Conservation (phyloP, 1,284 basidiomycete genomes). For the Limonomyces culmigenus region DNA sequence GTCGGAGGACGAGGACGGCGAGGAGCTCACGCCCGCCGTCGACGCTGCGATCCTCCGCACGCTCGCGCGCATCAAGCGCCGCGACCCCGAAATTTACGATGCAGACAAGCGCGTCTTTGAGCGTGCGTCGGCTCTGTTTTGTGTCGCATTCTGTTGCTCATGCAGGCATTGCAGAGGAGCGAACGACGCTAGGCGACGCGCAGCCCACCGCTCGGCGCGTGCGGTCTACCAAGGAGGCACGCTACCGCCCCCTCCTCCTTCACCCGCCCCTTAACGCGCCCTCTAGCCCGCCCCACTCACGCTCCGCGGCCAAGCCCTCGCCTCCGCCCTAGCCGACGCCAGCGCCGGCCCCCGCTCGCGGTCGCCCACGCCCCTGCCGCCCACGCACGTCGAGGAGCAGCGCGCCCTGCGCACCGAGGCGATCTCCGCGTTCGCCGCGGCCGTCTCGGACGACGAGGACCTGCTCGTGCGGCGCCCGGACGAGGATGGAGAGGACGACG, state of each 20-base stretch:
- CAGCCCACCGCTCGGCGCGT: slow-evolving; percentile 8
- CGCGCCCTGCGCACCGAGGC: slow-evolving; percentile 64
- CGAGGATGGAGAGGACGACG: slow-evolving; percentile 57
- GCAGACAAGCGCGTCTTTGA: slow-evolving; percentile 54
- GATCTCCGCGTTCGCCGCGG: slow-evolving; percentile 62
- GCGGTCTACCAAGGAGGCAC: slow-evolving; percentile 36
- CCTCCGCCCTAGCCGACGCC: slow-evolving; percentile 25
- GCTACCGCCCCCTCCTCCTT: slow-evolving; percentile 5
- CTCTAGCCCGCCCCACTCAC: slow-evolving; percentile 43
- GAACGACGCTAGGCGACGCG: slow-evolving; percentile 23
- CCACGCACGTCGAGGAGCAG: slow-evolving; percentile 75
- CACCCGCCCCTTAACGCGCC: not conserved
- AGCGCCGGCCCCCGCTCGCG: slow-evolving; percentile 23
- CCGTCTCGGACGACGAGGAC: slow-evolving; percentile 25
- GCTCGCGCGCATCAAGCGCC: slow-evolving; percentile 69
- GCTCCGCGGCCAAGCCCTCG: slow-evolving; percentile 38
- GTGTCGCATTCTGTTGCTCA: not conserved
- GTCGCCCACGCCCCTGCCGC: slow-evolving; percentile 26
- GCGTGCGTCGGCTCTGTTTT: slow-evolving; percentile 25
- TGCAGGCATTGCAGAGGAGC: slow-evolving; percentile 37
- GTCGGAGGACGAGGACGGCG: slow-evolving; percentile 89
- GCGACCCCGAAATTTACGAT: slow-evolving; percentile 78
- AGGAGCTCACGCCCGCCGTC: slow-evolving; percentile 85
- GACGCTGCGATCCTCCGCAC: slow-evolving; percentile 94
- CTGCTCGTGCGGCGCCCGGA: slow-evolving; percentile 63